Percentiles rank a stretch among this genome's conserved stretches.
Conservation (phyloP, 2,329 filamentous ascomycete genomes). For the Shiraia bambusicola region DNA sequence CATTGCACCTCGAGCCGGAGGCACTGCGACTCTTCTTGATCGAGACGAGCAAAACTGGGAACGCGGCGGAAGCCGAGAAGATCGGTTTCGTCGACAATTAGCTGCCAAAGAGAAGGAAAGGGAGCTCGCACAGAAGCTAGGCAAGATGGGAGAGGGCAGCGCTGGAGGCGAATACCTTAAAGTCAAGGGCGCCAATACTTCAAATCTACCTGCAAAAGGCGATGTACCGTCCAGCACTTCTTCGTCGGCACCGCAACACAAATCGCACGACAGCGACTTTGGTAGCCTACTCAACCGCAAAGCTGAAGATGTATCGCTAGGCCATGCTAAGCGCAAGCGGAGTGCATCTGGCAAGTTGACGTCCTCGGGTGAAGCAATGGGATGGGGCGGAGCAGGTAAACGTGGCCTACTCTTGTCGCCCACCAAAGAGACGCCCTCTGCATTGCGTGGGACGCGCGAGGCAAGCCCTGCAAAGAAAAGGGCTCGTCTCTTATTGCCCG, state of each 20-base stretch:
- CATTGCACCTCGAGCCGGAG: conserved; percentile 47
- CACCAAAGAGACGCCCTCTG: conserved; percentile 25
- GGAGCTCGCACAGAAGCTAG: conserved; percentile 69
- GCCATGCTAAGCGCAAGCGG: conserved; percentile 48
- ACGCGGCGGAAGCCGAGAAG: conserved; percentile 60
- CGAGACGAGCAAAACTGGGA: conserved; percentile 52
- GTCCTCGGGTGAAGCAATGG: conserved; percentile 42
- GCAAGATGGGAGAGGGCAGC: conserved; percentile 60
- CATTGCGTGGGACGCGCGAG: conserved; percentile 31
- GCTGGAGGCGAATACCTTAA: conserved; percentile 72
- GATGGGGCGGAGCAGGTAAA: conserved; percentile 52
- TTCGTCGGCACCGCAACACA: conserved; percentile 17
- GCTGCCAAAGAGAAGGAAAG: conserved; percentile 70
- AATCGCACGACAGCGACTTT: conserved; percentile 29
- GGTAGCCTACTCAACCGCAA: conserved; percentile 49
- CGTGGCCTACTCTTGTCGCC: conserved; percentile 43
- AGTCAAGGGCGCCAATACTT: conserved; percentile 24
- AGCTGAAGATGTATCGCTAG: conserved; percentile 46
- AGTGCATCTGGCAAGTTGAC: conserved; percentile 34
- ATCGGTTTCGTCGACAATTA: conserved; percentile 65
- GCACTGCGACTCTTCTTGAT: conserved; percentile 65
- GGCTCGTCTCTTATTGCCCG: conserved; percentile 50
- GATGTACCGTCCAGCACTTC: conserved; percentile 20
- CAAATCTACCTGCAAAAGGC: conserved; percentile 21
- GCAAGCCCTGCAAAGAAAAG: conserved; percentile 50